Percentiles rank a stretch among this genome's conserved stretches.
These are phyloP conservation scores for Ogataea zsoltii DNA, from an alignment of 805 yeast species.

Conservation along the genomic window DNA sequence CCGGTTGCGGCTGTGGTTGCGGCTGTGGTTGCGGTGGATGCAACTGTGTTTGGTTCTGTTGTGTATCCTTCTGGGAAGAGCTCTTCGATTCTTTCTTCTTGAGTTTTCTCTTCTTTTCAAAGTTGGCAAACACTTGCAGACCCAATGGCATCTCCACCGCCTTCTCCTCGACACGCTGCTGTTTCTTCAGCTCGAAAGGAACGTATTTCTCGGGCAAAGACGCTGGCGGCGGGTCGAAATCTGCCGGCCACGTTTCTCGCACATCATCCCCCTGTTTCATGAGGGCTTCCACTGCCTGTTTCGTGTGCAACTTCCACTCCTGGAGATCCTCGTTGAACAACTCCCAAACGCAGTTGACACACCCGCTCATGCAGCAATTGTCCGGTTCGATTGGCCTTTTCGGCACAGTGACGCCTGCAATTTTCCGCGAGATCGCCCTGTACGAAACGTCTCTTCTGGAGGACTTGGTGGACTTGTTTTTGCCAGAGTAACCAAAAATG, in stretches of 20 bases:
- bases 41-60: not conserved
- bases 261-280: slow-evolving; percentile 41
- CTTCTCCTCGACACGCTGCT: slow-evolving; percentile 36
- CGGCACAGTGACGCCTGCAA: slow-evolving; percentile 77
- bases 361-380: slow-evolving; percentile 97
- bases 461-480: slow-evolving; percentile 34
- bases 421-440: slow-evolving; percentile 32
- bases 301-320: slow-evolving; percentile 70
- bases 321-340: slow-evolving; percentile 82
- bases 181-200: slow-evolving; percentile 39
- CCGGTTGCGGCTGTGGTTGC: not conserved
- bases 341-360: slow-evolving; percentile 97
- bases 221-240: slow-evolving; percentile 58
- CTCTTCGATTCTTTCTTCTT: slow-evolving; percentile 25
- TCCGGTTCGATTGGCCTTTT: slow-evolving; percentile 88
- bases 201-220: slow-evolving; percentile 42
- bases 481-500: slow-evolving; percentile 33
- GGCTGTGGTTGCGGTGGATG: not conserved
- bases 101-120: slow-evolving; percentile 64
- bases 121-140: slow-evolving; percentile 78
- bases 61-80: not conserved
- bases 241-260: slow-evolving; percentile 62
- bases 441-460: slow-evolving; percentile 40
- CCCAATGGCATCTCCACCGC: slow-evolving; percentile 67
- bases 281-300: slow-evolving; percentile 52